Conservation (phyloP, 2,329 filamentous ascomycete genomes). For the Orbilia oligospora region DNA sequence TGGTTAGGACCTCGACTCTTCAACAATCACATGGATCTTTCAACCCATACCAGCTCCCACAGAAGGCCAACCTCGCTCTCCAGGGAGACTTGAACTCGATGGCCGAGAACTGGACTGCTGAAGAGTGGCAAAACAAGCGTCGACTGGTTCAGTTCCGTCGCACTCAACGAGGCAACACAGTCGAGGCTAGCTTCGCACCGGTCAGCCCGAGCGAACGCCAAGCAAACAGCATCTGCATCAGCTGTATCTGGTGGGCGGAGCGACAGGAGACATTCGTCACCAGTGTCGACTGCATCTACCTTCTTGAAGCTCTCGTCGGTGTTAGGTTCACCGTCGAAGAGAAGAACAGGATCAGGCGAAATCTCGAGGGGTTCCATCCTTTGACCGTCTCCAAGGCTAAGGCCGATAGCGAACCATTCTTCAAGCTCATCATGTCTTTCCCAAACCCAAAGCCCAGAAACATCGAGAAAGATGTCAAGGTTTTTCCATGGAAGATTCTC, state of each 20-base stretch:
- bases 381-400: conserved; percentile 94
- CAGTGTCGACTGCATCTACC: conserved; percentile 94
- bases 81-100: conserved; percentile 87
- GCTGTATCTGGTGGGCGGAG: conserved; percentile 97
- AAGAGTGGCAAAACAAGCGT: conserved; percentile 83
- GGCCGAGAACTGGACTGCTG: conserved; percentile 84
- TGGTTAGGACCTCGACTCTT: conserved; percentile 78
- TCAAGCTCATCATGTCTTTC: conserved; percentile 99
- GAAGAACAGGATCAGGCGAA: conserved; percentile 97
- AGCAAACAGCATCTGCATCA: conserved; percentile 90
- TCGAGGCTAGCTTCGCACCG: conserved; percentile 83
- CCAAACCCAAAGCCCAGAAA: conserved; percentile 94
- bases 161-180: conserved; percentile 83
- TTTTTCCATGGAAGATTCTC: conserved; percentile 96
- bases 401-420: conserved; percentile 93
- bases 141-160: conserved; percentile 91
- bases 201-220: conserved; percentile 84
- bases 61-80: conserved; percentile 87
- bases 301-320: conserved; percentile 91
- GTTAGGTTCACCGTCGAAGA: conserved; percentile 94
- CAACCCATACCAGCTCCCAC: conserved; percentile 83
- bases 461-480: conserved; percentile 99
- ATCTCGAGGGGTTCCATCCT: conserved; percentile 93
- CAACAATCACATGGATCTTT: conserved; percentile 74
- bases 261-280: conserved; percentile 93